These are phyloP conservation scores for Aspergillus biplanus DNA, from an alignment of 495 filamentous ascomycete species.

Conservation along the genomic window DNA sequence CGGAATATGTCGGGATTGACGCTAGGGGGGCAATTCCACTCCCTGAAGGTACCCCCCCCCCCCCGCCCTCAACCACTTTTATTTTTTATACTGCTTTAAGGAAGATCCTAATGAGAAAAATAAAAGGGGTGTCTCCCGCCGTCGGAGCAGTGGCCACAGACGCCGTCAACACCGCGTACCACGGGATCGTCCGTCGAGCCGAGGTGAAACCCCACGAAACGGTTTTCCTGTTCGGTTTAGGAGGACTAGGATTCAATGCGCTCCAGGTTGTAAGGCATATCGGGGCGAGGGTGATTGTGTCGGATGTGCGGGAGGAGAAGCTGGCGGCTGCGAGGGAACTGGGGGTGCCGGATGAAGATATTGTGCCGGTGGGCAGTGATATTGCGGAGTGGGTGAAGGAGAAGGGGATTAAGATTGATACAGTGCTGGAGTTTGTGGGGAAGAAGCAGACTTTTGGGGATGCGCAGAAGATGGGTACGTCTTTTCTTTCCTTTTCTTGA, in stretches of 20 bases:
- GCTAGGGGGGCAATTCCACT: conserved; percentile 25
- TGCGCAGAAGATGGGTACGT: conserved; percentile 22
- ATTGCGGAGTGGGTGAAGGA: conserved; percentile 22
- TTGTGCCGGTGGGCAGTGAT: conserved; percentile 23
- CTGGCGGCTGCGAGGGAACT: conserved; percentile 18
- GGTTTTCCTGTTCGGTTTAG: conserved; percentile 28
- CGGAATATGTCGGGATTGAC: conserved; percentile 29
- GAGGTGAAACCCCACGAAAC: conserved; percentile 28
- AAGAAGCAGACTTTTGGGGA: conserved; percentile 26
- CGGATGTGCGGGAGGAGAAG: conserved; percentile 27
- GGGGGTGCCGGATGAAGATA: conserved; percentile 24
- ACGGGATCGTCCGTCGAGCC: conserved; percentile 28
- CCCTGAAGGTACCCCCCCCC: conserved; percentile 19
- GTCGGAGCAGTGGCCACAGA: conserved; percentile 30
- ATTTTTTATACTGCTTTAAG: too few species aligned
- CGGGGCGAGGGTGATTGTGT: conserved; percentile 26
- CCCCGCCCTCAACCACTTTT: neutral
- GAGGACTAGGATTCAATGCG: conserved; percentile 30
- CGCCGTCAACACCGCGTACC: conserved; percentile 30
- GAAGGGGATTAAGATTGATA: conserved; percentile 24
- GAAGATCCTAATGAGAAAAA: too few species aligned
- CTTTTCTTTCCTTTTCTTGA: neutral
- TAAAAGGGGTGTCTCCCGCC: conserved; percentile 21
- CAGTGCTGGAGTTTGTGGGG: conserved; percentile 30
- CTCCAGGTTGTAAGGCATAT: conserved; percentile 26